Conservation (phyloP, 2,329 filamentous ascomycete species). For the Fusarium sp. region DNA sequence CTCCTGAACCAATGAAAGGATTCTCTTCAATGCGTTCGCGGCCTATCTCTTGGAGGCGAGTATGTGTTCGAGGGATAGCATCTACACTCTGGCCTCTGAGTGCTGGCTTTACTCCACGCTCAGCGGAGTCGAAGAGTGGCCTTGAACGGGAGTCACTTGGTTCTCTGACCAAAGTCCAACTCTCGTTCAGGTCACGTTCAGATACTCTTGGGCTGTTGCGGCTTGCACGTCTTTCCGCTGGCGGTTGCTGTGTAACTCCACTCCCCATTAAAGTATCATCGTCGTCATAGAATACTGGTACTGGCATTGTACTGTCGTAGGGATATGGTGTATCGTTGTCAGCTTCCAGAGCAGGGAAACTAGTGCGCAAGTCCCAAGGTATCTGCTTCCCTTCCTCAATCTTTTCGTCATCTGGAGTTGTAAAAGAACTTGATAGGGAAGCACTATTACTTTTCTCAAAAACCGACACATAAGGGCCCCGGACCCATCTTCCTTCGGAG, state of each 20-base stretch:
- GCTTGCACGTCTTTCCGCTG: neutral
- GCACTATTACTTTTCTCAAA: conserved; percentile 43
- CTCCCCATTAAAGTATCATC: conserved; percentile 1
- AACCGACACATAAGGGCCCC: conserved; percentile 42
- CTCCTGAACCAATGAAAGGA: conserved; percentile 29
- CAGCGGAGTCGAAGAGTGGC: neutral
- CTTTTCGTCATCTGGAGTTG: conserved; percentile 22
- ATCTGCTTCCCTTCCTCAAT: conserved; percentile 10
- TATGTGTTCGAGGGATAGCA: neutral
- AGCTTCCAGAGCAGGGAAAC: conserved; percentile 20
- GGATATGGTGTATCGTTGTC: conserved; percentile 40
- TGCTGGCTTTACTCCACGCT: neutral
- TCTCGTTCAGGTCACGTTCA: conserved; percentile 2
- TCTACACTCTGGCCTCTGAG: neutral
- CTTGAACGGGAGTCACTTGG: neutral
- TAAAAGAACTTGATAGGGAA: conserved; percentile 33
- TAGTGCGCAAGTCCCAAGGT: conserved; percentile 22
- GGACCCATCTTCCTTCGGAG: conserved; percentile 16
- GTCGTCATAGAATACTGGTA: conserved; percentile 17
- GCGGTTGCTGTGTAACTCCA: neutral
- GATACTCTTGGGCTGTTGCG: conserved; percentile 4
- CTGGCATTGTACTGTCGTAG: conserved; percentile 32
- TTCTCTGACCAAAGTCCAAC: conserved; percentile 1
- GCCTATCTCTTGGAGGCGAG: conserved; percentile 3
- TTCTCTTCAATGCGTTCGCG: conserved; percentile 28